Percentiles rank a stretch among this genome's conserved stretches.
Conservation (phyloP, 2,329 filamentous ascomycete genomes). For the Teratosphaeria zuluensis region DNA sequence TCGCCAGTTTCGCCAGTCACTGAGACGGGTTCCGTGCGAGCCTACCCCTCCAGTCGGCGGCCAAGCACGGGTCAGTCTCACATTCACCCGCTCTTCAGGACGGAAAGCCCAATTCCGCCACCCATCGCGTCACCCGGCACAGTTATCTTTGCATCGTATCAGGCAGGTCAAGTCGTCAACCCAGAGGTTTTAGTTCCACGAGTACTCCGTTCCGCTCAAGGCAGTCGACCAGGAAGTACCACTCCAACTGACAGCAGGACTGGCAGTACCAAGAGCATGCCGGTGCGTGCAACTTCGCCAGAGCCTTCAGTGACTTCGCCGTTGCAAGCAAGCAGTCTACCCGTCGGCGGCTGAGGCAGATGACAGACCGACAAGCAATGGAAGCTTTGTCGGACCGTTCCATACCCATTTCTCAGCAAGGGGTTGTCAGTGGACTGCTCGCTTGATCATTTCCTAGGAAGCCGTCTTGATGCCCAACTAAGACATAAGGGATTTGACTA, state of each 20-base stretch:
- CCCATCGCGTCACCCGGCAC: conserved; percentile 58
- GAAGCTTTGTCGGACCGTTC: not conserved
- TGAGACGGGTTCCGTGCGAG: conserved; percentile 1
- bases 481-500: not conserved
- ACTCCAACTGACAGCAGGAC: not conserved
- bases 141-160: conserved; percentile 59
- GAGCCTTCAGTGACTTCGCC: conserved; percentile 6
- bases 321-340: not conserved
- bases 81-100: conserved; percentile 68
- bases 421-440: not conserved
- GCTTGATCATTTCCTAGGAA: not conserved
- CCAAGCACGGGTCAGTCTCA: conserved; percentile 45
- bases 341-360: not conserved
- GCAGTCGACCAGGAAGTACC: conserved; percentile 2
- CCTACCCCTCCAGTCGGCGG: conserved; percentile 17
- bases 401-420: not conserved
- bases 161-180: conserved; percentile 53
- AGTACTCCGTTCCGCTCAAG: conserved; percentile 12
- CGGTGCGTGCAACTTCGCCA: conserved; percentile 7
- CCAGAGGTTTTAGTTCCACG: conserved; percentile 15
- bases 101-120: conserved; percentile 59
- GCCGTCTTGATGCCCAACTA: not conserved
- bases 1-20: not conserved
- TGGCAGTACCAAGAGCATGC: conserved; percentile 11
- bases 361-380: not conserved